A percentile compares a stretch with the other conserved stretches of the same genome.
phyloP scores from a whole-genome alignment of 352 stramenopile genomes.

The Globisporangium radiosum region DNA sequence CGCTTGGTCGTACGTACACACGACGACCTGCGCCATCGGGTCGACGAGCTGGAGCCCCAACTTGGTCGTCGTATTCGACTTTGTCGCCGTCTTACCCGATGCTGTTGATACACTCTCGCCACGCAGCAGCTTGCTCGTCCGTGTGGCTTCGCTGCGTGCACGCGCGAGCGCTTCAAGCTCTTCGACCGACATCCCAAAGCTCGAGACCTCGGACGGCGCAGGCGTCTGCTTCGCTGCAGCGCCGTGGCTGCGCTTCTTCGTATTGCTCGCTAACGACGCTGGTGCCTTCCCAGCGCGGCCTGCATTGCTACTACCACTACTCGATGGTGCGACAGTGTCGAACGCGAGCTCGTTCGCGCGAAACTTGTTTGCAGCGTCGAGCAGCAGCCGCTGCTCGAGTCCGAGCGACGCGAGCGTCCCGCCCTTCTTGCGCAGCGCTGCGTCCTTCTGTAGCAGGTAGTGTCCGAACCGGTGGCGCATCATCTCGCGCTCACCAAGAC shows the following conservation, averaged over 20 bases:
- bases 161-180: slow-evolving; percentile 49
- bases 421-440: slow-evolving; percentile 46
- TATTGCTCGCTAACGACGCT: slow-evolving; percentile 4
- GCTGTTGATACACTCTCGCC: background rate
- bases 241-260: slow-evolving; percentile 16
- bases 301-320: background rate
- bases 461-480: slow-evolving; percentile 78
- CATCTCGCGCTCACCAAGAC: slow-evolving; percentile 72
- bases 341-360: slow-evolving; percentile 36
- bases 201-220: slow-evolving; percentile 41
- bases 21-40: slow-evolving; percentile 42
- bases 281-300: too few relatives aligned
- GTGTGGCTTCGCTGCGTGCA: slow-evolving; percentile 11
- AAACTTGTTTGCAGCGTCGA: slow-evolving; percentile 46
- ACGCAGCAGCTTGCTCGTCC: slow-evolving; percentile 14
- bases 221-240: background rate
- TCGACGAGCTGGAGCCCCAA: slow-evolving; percentile 47
- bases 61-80: slow-evolving; percentile 11
- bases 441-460: slow-evolving; percentile 71
- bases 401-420: slow-evolving; percentile 27
- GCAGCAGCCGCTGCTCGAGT: slow-evolving; percentile 57
- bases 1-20: slow-evolving; percentile 81
- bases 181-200: slow-evolving; percentile 64
- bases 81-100: background rate
- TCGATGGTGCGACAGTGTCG: slow-evolving; percentile 11